Conservation (phyloP, 805 yeast species). For the Wickerhamiella australiensis region DNA sequence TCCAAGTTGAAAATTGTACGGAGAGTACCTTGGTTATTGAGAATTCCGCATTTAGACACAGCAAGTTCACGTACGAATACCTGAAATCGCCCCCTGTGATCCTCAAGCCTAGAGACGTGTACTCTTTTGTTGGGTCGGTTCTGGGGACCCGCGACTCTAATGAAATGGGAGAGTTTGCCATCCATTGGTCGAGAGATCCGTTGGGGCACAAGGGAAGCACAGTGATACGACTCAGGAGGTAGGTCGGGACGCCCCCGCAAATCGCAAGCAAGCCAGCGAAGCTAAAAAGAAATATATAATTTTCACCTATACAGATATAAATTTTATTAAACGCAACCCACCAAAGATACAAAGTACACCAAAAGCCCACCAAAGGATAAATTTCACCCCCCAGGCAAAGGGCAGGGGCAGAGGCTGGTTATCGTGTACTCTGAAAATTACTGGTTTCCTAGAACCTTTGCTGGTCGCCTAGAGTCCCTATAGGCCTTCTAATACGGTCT, state of each 20-base stretch:
- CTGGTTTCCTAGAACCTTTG: neutral
- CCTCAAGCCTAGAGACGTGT: conserved; percentile 25
- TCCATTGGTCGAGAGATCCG: conserved; percentile 30
- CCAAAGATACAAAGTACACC: neutral
- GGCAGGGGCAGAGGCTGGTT: neutral
- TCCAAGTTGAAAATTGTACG: conserved; percentile 28
- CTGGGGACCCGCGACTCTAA: conserved; percentile 16
- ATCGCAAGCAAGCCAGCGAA: neutral
- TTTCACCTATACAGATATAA: neutral
- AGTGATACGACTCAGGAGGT: conserved; percentile 13
- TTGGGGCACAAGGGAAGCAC: conserved; percentile 29
- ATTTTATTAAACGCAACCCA: too few species aligned
- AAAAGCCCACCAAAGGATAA: too few species aligned
- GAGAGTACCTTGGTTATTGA: conserved; percentile 24
- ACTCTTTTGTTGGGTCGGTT: conserved; percentile 22
- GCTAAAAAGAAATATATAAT: neutral
- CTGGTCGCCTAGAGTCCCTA: too few species aligned
- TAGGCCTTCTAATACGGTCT: conserved; percentile 38
- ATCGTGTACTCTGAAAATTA: neutral
- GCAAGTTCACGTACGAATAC: conserved; percentile 20
- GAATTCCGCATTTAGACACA: conserved; percentile 22
- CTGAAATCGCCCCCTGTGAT: conserved; percentile 8
- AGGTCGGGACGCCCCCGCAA: too few species aligned
- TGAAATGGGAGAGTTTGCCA: conserved; percentile 19
- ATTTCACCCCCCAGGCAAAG: too few species aligned